These are phyloP conservation scores for Backusella parvicylindrica DNA, from an alignment of 192 early-diverging fungal species.

Conservation along the genomic window DNA sequence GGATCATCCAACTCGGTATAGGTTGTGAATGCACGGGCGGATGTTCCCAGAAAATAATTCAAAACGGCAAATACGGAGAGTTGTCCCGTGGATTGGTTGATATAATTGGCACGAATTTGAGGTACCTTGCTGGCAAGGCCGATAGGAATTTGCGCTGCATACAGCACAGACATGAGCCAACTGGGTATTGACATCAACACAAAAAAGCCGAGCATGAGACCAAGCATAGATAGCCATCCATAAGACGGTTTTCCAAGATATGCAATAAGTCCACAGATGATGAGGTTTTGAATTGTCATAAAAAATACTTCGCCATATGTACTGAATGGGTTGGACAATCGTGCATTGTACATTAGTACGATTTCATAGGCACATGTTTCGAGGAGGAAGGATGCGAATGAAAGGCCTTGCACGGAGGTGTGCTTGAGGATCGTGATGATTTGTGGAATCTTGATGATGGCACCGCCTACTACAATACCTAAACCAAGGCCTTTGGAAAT, in stretches of 20 bases:
- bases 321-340: slow-evolving; percentile 81
- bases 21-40: slow-evolving; percentile 90
- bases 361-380: slow-evolving; percentile 84
- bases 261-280: slow-evolving; percentile 72
- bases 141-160: slow-evolving; percentile 64
- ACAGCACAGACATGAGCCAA: slow-evolving; percentile 6
- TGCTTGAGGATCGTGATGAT: slow-evolving; percentile 83
- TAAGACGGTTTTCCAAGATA: slow-evolving; percentile 39
- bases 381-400: slow-evolving; percentile 73
- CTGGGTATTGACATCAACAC: neutral
- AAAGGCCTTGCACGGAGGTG: slow-evolving; percentile 74
- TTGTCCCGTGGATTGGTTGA: slow-evolving; percentile 83
- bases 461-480: slow-evolving; percentile 87
- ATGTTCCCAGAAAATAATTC: slow-evolving; percentile 82
- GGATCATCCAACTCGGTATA: slow-evolving; percentile 85
- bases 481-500: slow-evolving; percentile 89
- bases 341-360: slow-evolving; percentile 80
- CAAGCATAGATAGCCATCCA: slow-evolving; percentile 31
- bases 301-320: slow-evolving; percentile 87
- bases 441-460: slow-evolving; percentile 94
- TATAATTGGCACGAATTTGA: slow-evolving; percentile 83
- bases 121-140: slow-evolving; percentile 81
- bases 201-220: slow-evolving; percentile 33
- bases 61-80: slow-evolving; percentile 87
- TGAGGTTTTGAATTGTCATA: slow-evolving; percentile 77